Evolutionary conservation across 2,329 filamentous ascomycete species (phyloP).

Genomic region (Didymellaceae sp.): DNA sequence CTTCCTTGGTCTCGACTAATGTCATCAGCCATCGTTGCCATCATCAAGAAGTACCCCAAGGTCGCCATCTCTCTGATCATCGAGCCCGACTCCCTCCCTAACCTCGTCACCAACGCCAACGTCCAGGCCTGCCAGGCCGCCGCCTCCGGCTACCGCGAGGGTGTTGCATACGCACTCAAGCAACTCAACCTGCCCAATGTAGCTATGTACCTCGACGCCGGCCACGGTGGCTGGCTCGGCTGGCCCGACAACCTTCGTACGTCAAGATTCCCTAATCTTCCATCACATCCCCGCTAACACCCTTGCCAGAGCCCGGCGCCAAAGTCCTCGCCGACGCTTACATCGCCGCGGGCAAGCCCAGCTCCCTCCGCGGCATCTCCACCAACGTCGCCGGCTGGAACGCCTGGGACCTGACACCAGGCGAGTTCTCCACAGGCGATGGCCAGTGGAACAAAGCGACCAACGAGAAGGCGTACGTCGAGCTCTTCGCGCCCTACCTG

Average conservation of each 20-base stretch:
- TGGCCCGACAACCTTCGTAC: slow-evolving; percentile 65
- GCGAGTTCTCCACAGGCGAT: slow-evolving; percentile 46
- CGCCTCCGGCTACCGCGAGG: slow-evolving; percentile 63
- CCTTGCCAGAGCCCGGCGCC: slow-evolving; percentile 53
- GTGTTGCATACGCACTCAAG: slow-evolving; percentile 64
- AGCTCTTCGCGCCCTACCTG: slow-evolving; percentile 59
- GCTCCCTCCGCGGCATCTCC: slow-evolving; percentile 59
- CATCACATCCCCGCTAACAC: slow-evolving; percentile 10
- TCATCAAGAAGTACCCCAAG: slow-evolving; percentile 62
- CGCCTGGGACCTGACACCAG: slow-evolving; percentile 55
- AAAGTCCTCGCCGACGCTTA: slow-evolving; percentile 58
- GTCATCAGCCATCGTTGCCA: slow-evolving; percentile 56
- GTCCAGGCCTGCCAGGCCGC: slow-evolving; percentile 63
- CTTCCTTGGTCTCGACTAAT: slow-evolving; percentile 10
- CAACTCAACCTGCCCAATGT: slow-evolving; percentile 68
- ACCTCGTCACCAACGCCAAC: slow-evolving; percentile 67
- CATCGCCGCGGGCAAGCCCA: slow-evolving; percentile 56
- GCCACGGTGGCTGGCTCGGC: slow-evolving; percentile 70
- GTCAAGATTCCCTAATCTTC: slow-evolving; percentile 4
- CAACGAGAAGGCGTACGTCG: slow-evolving; percentile 62
- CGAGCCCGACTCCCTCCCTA: slow-evolving; percentile 69
- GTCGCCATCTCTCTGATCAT: slow-evolving; percentile 51
- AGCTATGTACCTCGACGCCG: slow-evolving; percentile 69
- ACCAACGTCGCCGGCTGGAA: slow-evolving; percentile 69
- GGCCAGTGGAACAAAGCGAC: slow-evolving; percentile 51